Percentiles rank a stretch among this genome's conserved stretches.
These are phyloP conservation scores for Lecanosticta acicola DNA, from an alignment of 2,329 filamentous ascomycete species.

Conservation along the genomic window DNA sequence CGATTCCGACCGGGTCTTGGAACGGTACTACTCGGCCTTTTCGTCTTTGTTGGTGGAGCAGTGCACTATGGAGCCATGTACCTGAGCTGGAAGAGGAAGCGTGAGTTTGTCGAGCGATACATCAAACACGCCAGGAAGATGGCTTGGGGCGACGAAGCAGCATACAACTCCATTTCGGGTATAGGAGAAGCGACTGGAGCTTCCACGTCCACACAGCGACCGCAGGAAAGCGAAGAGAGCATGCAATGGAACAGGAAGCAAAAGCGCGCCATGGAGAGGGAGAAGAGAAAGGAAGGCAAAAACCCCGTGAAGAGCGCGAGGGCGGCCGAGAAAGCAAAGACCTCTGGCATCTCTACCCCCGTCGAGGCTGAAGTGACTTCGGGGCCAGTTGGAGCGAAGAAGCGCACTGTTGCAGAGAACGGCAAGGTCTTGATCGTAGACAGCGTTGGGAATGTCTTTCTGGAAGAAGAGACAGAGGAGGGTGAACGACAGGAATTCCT, in stretches of 20 bases:
- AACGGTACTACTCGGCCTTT: slow-evolving; percentile 73
- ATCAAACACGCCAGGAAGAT: slow-evolving; percentile 81
- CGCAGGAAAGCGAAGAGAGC: slow-evolving; percentile 44
- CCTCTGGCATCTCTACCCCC: slow-evolving; percentile 49
- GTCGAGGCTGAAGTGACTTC: slow-evolving; percentile 47
- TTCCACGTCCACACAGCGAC: slow-evolving; percentile 35
- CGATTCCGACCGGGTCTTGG: slow-evolving; percentile 87
- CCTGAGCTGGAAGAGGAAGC: slow-evolving; percentile 82
- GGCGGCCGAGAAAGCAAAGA: slow-evolving; percentile 45
- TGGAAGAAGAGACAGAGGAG: slow-evolving; percentile 88
- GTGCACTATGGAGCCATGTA: slow-evolving; percentile 82
- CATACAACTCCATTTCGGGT: slow-evolving; percentile 61
- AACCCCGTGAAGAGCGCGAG: slow-evolving; percentile 45
- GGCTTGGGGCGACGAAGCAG: slow-evolving; percentile 81
- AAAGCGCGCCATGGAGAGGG: slow-evolving; percentile 81
- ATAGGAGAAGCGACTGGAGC: slow-evolving; percentile 43
- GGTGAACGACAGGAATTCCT: slow-evolving; percentile 77
- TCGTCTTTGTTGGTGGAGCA: slow-evolving; percentile 74
- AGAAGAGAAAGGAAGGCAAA: slow-evolving; percentile 63
- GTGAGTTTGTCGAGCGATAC: slow-evolving; percentile 86
- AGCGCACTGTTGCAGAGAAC: slow-evolving; percentile 86
- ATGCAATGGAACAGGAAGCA: slow-evolving; percentile 71
- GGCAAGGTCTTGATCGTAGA: slow-evolving; percentile 94
- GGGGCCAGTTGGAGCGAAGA: slow-evolving; percentile 69
- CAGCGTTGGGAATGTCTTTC: slow-evolving; percentile 81